Conservation (phyloP, 139 green algal species). For the Coelastrella sp. region DNA sequence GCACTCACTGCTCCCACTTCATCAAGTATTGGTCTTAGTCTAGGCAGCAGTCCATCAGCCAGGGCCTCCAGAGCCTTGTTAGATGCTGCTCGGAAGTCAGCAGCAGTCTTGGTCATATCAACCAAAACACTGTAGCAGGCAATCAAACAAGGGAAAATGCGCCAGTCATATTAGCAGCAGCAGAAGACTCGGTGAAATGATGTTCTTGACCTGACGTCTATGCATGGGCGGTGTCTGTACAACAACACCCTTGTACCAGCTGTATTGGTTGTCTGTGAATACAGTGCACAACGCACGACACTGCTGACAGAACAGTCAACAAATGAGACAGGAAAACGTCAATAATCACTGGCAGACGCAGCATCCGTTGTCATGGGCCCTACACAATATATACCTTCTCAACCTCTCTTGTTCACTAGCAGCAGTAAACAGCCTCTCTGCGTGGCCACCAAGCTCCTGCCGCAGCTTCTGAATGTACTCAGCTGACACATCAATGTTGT, state of each 20-base stretch:
- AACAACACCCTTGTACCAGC: too few relatives aligned
- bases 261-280: too few relatives aligned
- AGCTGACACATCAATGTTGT: slow-evolving; percentile 85
- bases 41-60: slow-evolving; percentile 73
- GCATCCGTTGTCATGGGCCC: too few relatives aligned
- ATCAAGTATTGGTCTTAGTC: slow-evolving; percentile 82
- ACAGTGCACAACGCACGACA: too few relatives aligned
- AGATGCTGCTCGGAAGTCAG: slow-evolving; percentile 72
- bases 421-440: slow-evolving; percentile 34
- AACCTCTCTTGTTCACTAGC: slow-evolving; percentile 5
- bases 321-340: too few relatives aligned
- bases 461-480: slow-evolving; percentile 88
- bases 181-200: too few relatives aligned
- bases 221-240: too few relatives aligned
- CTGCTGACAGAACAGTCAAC: too few relatives aligned
- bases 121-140: slow-evolving; percentile 64
- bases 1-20: slow-evolving; percentile 62
- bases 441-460: slow-evolving; percentile 81
- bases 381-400: neutral
- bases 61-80: slow-evolving; percentile 78
- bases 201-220: too few relatives aligned
- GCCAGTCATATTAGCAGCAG: neutral
- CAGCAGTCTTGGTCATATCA: slow-evolving; percentile 86
- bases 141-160: neutral
- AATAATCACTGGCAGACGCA: too few relatives aligned